Percentiles rank a stretch among this genome's conserved stretches.
phyloP scores from a whole-genome alignment of 371 early-diverging fungal genomes.

The Mortierella sp. region DNA sequence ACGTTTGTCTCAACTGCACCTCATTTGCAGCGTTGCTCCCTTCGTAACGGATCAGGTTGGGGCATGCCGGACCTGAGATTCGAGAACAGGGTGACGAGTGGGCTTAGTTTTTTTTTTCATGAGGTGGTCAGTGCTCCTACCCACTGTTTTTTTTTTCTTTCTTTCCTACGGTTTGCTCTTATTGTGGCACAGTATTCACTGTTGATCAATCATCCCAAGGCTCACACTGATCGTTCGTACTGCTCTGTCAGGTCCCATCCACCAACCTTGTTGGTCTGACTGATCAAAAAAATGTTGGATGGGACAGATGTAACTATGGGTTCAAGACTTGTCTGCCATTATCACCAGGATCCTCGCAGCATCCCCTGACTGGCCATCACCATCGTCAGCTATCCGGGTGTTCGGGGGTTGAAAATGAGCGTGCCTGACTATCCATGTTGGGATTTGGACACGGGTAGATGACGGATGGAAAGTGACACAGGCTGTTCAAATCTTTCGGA shows the following conservation, averaged over 20 bases:
- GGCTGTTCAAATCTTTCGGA: neutral
- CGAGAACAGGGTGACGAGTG: neutral
- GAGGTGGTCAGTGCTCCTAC: neutral
- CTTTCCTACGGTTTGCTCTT: neutral
- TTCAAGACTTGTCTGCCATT: too few species aligned
- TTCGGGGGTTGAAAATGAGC: neutral
- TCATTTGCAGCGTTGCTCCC: neutral
- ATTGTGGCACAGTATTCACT: neutral
- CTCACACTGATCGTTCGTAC: neutral
- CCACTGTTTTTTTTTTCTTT: too few species aligned
- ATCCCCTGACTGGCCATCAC: too few species aligned
- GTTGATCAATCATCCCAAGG: neutral
- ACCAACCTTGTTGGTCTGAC: neutral
- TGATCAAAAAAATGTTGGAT: neutral
- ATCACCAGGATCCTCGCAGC: too few species aligned
- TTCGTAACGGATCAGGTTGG: neutral
- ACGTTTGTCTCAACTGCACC: neutral
- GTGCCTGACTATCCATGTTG: neutral
- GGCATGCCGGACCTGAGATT: neutral
- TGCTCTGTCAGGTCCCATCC: neutral
- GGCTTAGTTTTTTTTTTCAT: neutral
- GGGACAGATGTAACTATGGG: neutral
- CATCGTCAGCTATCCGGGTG: too few species aligned
- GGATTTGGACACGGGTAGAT: neutral
- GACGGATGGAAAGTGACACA: neutral